Evolutionary conservation across 164 flowering plant species (phyloP), one percentile per base, ranked within the genome.

Genomic region (Warburgia ugandensis): DNA sequence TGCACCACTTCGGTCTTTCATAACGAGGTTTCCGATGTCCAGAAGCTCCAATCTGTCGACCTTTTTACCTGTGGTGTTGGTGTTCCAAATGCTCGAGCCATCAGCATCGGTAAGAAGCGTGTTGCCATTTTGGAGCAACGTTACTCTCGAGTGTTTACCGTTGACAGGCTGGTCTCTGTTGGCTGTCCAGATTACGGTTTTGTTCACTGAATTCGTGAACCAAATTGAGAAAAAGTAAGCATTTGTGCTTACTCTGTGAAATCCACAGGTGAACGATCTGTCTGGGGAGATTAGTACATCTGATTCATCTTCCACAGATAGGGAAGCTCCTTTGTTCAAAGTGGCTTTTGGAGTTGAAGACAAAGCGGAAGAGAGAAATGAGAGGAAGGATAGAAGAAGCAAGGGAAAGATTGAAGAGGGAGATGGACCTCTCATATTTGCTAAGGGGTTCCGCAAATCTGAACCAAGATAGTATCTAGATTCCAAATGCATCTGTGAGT

Each of bases 191-290:
- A 45, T 38, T 12, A 56, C 52, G 0, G 66, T 62, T 56, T 23
- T 41, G 43, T 60, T 16, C 1, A 57, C n/a, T n/a, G n/a, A 35
- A 10, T 55, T 38, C 3, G 69, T 44, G 56, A 65, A 56, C 61
- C 65, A 65, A 28, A 65, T 46, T 28, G 65, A 29, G 30, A 55
- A 60, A 22, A 54, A 55, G 17, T 30, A 59, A 22, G 62, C 58
- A 12, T 63, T 52, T 29, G 3, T 29, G 36, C 68, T 63, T 30
- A 64, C 63, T 38, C 28, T 3, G 40, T 64, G 28, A 25, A 64
- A 64, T 10, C 68, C 65, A 46, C 25, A 36, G 2, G 58, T 30
- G 58, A 45, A 65, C 26, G 68, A 32, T 2, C 30, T 37, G 13
- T 65, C 55, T 31, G 54, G 46, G 25, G 68, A 64, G 30, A 25